phyloP scores from a whole-genome alignment of 225 moss, liverwort and hornwort species.

The Asterella californica region DNA sequence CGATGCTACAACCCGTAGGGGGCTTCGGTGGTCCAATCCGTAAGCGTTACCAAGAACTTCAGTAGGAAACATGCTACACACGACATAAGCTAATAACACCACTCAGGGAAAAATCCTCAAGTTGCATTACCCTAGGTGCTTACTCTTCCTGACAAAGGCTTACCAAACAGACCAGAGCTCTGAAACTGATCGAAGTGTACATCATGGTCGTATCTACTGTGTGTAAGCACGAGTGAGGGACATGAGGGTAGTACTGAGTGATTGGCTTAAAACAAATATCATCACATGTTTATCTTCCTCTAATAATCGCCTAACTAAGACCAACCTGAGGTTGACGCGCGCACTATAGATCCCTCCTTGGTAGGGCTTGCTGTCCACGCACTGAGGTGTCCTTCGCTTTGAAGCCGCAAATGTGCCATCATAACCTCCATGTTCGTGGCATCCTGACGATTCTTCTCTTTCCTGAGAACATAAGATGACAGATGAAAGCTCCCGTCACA shows the following conservation, averaged over 20 bases:
- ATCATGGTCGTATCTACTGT: too few species aligned
- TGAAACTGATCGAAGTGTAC: neutral
- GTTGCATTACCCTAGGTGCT: neutral
- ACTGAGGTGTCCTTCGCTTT: too few species aligned
- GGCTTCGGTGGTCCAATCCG: neutral
- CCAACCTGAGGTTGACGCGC: constrained; percentile 22
- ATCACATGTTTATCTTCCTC: neutral
- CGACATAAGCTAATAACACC: too few species aligned
- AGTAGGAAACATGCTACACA: neutral
- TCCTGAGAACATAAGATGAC: too few species aligned
- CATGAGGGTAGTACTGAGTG: neutral
- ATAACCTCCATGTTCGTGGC: too few species aligned
- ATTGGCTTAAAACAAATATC: neutral
- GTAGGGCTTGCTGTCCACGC: constrained; percentile 69
- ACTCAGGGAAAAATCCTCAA: neutral
- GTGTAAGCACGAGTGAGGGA: neutral
- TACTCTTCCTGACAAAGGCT: neutral
- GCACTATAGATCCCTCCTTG: constrained; percentile 22
- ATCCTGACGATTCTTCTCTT: too few species aligned
- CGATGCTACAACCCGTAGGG: neutral
- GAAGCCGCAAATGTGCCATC: too few species aligned
- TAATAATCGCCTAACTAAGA: neutral
- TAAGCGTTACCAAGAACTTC: neutral
- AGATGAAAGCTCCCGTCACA: too few species aligned
- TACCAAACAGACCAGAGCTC: neutral